Base-by-base conservation (phyloP, 306 rosid genomes). In the Citrullus amarus region DNA sequence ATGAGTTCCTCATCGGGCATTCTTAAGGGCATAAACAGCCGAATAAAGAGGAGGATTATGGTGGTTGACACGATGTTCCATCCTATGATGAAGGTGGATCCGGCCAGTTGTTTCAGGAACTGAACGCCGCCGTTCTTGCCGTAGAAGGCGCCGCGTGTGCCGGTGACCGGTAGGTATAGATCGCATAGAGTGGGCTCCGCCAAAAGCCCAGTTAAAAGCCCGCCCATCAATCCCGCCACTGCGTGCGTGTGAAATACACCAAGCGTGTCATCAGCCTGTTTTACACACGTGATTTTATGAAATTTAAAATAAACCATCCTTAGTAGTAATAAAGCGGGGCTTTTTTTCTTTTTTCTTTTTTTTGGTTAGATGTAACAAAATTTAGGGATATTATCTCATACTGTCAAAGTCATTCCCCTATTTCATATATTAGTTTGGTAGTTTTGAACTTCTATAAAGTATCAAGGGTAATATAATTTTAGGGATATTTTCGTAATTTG, bases 241-340 rank as follows among this genome's bases (percentile, higher is more conserved):
- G 97, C 99, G 61, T 95, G 99, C 20, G 99, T 95, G 88, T 95
- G 97, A 80, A 95, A 95, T 58, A 90, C 99, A 0, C 93, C 99
- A 1, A 95, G 88, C 72, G 99, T 86, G 84, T 95, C 99, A 79
- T 95, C 99, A 41, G 86, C 98, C 97, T 92, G 62, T 10, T n/a
- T 5, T 4, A 34, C 71, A 61, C 41, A 6, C 13, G 57, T 34
- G 20, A 17, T 18, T 66, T 66, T 0, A 65, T 11, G 8, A 65
- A 16, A 62, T 60, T 60, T 15, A 14, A 62, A 62, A 32, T 25
- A 58, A 25, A 61, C 28, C 10, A 76, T 58, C 3, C 6, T 39
- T 36, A 15, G 5, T 48, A 48, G 53, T 25, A 25, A 0, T 25
- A 25, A 25, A 25, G 28, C 28, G 28, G 28, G 28, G 22, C 22